Evolutionary conservation across 805 yeast species (phyloP).

Genomic region (Candida sonorensis): DNA sequence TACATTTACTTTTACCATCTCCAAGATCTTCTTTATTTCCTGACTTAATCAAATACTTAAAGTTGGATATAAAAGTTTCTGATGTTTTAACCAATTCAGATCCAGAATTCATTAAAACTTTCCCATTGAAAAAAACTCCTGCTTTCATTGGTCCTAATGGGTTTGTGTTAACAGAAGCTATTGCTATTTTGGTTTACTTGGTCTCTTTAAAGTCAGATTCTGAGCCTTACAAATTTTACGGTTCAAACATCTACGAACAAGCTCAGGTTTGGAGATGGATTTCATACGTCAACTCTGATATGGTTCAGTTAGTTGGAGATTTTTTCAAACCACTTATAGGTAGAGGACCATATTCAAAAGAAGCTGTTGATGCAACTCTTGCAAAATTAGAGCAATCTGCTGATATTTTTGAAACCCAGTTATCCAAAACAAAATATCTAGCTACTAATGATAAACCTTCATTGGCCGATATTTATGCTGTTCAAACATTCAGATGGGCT

Average conservation of each 20-base stretch:
- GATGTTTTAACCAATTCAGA: conserved; percentile 34
- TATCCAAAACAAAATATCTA: conserved; percentile 17
- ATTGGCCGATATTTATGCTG: conserved; percentile 31
- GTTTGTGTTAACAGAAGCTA: conserved; percentile 56
- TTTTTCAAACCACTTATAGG: conserved; percentile 58
- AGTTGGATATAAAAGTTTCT: conserved; percentile 46
- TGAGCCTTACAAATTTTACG: conserved; percentile 35
- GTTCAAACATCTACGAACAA: conserved; percentile 53
- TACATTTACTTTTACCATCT: conserved; percentile 10
- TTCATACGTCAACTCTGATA: conserved; percentile 65
- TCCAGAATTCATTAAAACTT: conserved; percentile 37
- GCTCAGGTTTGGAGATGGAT: conserved; percentile 67
- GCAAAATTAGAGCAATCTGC: conserved; percentile 2
- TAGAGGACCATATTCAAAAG: conserved; percentile 60
- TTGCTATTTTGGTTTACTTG: conserved; percentile 50
- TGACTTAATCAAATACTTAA: conserved; percentile 46
- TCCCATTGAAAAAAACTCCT: conserved; percentile 61
- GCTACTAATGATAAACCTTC: conserved; percentile 24
- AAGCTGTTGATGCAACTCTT: conserved; percentile 23
- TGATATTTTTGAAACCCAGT: conserved; percentile 26
- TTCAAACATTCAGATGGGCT: conserved; percentile 33
- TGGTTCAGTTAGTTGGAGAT: conserved; percentile 36
- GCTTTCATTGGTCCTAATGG: conserved; percentile 60
- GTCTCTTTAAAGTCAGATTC: conserved; percentile 27
- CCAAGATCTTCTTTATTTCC: conserved; percentile 31